Evolutionary conservation across 176 grass and related monocot genomes (phyloP).

Genomic region (Neostapfia colusana): DNA sequence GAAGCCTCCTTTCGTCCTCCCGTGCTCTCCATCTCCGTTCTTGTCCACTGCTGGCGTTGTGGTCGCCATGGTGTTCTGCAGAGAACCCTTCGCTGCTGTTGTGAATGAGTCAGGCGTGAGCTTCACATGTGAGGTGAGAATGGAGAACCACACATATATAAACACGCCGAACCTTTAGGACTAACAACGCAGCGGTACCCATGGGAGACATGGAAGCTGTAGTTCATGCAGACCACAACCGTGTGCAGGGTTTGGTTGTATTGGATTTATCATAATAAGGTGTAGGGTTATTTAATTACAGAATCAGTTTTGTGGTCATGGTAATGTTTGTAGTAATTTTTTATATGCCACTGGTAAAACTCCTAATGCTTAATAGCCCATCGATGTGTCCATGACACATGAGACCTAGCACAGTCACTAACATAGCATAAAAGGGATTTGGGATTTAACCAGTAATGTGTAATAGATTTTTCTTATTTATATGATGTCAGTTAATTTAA

Average conservation of each 20-base stretch:
- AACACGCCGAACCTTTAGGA: not conserved
- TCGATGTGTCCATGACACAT: no score
- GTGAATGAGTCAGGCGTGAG: not conserved
- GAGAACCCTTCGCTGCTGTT: not conserved
- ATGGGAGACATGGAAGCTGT: no score
- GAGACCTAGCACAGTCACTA: no score
- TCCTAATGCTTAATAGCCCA: no score
- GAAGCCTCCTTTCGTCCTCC: slow-evolving; percentile 62
- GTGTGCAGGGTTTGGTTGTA: not conserved
- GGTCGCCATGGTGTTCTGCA: slow-evolving; percentile 21
- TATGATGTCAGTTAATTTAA: no score
- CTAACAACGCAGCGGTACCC: not conserved
- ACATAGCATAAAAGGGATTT: no score
- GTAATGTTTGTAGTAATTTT: no score
- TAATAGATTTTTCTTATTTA: no score
- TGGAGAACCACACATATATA: slow-evolving; percentile 32
- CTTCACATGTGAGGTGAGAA: slow-evolving; percentile 24
- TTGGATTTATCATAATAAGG: not conserved
- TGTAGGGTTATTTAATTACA: not conserved
- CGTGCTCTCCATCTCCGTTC: slow-evolving; percentile 33
- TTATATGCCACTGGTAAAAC: no score
- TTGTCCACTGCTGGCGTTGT: not conserved
- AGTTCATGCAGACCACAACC: not conserved
- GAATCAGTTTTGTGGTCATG: no score
- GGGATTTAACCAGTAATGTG: no score